phyloP scores from a whole-genome alignment of 306 rosid species.

The Notholithocarpus densiflorus region DNA sequence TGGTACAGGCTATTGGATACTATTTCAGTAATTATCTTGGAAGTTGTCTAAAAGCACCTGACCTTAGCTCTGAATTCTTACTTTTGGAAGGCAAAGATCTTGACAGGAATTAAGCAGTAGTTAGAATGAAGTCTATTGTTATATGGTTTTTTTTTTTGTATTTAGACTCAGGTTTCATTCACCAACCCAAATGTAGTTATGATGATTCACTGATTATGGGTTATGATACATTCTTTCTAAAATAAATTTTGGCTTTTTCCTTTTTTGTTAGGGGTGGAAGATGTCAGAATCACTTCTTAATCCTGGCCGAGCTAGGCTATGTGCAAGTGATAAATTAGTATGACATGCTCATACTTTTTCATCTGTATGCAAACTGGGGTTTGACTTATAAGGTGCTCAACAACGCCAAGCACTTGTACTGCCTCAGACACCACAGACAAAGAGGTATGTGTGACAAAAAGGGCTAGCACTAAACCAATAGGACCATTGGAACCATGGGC shows the following conservation, averaged over 20 bases:
- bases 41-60: background rate
- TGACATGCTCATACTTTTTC: constrained; percentile 22
- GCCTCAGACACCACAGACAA: background rate
- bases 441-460: background rate
- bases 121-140: background rate
- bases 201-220: background rate
- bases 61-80: background rate
- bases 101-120: background rate
- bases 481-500: constrained; percentile 30
- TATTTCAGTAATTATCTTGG: background rate
- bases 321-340: constrained; percentile 29
- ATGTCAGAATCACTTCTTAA: constrained; percentile 92
- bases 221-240: background rate
- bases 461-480: background rate
- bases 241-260: constrained; percentile 1
- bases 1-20: background rate
- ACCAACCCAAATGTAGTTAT: no score
- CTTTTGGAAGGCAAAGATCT: background rate
- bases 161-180: background rate
- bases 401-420: constrained; percentile 1
- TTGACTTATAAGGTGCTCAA: background rate
- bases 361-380: constrained; percentile 26
- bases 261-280: constrained; percentile 73
- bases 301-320: constrained; percentile 91
- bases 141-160: background rate